Evolutionary conservation across 2,329 filamentous ascomycete genomes (phyloP), one percentile per base, ranked within the genome.

Genomic region (Dendryphion nanum): DNA sequence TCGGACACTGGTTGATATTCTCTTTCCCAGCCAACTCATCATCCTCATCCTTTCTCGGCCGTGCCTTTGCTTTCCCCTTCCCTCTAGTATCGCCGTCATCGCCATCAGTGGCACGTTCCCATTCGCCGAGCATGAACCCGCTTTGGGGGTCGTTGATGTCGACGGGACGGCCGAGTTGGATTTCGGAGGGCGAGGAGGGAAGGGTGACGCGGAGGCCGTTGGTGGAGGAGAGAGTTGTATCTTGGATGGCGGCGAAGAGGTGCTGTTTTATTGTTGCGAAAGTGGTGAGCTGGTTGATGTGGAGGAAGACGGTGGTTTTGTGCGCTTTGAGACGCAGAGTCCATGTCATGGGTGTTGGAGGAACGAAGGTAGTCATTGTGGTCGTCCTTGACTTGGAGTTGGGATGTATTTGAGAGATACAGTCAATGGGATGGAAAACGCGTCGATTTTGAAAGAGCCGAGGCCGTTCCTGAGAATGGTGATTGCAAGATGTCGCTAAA

Each of bases 301-400:
- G 69, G 0, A 76, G 63, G 29, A 75, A 53, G 43, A 75, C 52
- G 21, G 72, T 75, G 20, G 64, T 70, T 33, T 64, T 68, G 52
- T 65, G 55, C 37, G 67, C 56, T 48, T 75, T 75, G 50, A 75
- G 66, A 41, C 71, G 70, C 19, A 75, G 61, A 1, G 70, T 74
- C 60, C 60, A 64, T 14, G 61, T 59, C 40, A 45, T 44, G 4
- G 62, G 51, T 4, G 50, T 45, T 3, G 57, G 3, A 40, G 38
- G 19, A 3, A 51, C 38, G 50, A 55, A 59, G n/a, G 26, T 44
- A 36, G 10, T 20, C n/a, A n/a, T n/a, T n/a, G n/a, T n/a, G n/a
- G n/a, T n/a, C n/a, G n/a, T n/a, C n/a, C n/a, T n/a, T n/a, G n/a
- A n/a, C n/a, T n/a, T n/a, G n/a, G n/a, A n/a, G n/a, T n/a, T n/a